These are phyloP conservation scores for Fusarium zealandicum DNA, from an alignment of 2,329 filamentous ascomycete species.

Conservation along the genomic window DNA sequence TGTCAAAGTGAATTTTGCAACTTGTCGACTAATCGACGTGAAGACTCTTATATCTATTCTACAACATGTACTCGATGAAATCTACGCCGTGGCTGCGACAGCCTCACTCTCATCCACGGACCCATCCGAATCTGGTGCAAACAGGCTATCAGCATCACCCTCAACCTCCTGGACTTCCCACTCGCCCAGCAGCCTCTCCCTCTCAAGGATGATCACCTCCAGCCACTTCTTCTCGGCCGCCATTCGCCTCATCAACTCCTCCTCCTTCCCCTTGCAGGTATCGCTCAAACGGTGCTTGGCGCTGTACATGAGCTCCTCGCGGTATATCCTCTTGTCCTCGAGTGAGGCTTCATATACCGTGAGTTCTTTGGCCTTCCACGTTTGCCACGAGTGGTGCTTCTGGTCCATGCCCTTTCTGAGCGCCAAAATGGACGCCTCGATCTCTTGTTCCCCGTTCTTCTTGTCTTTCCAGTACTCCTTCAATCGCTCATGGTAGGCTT, in stretches of 20 bases:
- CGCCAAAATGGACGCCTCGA: conserved; percentile 45
- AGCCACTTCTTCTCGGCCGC: conserved; percentile 58
- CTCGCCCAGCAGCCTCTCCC: conserved; percentile 51
- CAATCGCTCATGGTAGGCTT: conserved; percentile 52
- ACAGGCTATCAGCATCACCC: conserved; percentile 47
- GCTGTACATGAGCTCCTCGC: conserved; percentile 54
- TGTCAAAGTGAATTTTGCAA: neutral
- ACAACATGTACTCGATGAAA: neutral
- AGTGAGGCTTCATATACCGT: conserved; percentile 46
- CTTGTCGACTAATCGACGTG: neutral
- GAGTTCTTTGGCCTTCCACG: conserved; percentile 52
- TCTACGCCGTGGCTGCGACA: neutral
- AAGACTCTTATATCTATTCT: neutral
- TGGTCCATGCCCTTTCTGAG: conserved; percentile 52
- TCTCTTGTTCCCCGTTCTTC: conserved; percentile 42
- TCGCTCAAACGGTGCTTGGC: conserved; percentile 44
- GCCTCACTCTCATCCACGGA: conserved; percentile 14
- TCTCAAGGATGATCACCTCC: conserved; percentile 53
- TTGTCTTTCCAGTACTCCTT: conserved; percentile 49
- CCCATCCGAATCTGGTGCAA: conserved; percentile 32
- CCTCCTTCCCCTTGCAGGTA: conserved; percentile 41
- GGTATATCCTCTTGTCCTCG: conserved; percentile 50
- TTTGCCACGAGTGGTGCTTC: conserved; percentile 50
- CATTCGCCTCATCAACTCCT: conserved; percentile 45
- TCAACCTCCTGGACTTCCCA: conserved; percentile 55